A percentile compares a stretch with the other conserved stretches of the same genome.
Conservation (phyloP, 73 alveolate species). For the Breviolum minutum region DNA sequence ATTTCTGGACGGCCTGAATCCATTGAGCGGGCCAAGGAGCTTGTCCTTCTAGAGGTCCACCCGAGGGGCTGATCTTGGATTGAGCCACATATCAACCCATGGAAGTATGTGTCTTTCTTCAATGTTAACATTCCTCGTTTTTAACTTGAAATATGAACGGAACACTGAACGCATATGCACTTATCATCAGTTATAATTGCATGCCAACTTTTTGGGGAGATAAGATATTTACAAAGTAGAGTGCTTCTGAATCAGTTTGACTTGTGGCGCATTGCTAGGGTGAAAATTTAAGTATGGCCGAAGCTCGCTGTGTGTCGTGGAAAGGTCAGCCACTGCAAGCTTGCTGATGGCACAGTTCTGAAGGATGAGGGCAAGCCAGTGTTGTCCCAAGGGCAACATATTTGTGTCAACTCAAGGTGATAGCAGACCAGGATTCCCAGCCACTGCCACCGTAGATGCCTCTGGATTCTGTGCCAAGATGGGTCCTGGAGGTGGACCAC, state of each 20-base stretch:
- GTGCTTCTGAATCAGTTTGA: too few relatives aligned
- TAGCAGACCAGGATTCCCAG: neutral
- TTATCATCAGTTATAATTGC: too few relatives aligned
- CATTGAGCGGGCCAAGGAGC: slow-evolving; percentile 90
- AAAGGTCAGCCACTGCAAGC: slow-evolving; percentile 93
- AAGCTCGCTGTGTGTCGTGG: too few relatives aligned
- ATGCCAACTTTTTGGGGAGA: too few relatives aligned
- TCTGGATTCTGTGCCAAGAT: neutral
- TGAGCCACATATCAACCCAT: too few relatives aligned
- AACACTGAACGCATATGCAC: too few relatives aligned
- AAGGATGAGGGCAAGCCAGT: slow-evolving; percentile 73
- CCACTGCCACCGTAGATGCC: neutral
- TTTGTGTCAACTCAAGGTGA: neutral
- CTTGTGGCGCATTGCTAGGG: too few relatives aligned
- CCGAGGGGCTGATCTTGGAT: neutral
- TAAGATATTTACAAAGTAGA: too few relatives aligned
- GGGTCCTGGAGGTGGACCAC: slow-evolving; percentile 79
- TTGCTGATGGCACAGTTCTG: slow-evolving; percentile 71
- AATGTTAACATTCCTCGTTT: too few relatives aligned
- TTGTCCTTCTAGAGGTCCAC: slow-evolving; percentile 53
- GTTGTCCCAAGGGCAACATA: neutral
- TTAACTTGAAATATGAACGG: too few relatives aligned
- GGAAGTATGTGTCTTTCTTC: too few relatives aligned
- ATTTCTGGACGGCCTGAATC: slow-evolving; percentile 86
- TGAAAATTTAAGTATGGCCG: too few relatives aligned